These are phyloP conservation scores for Agrostemma githago DNA, from an alignment of 148 eudicot species.

Conservation along the genomic window DNA sequence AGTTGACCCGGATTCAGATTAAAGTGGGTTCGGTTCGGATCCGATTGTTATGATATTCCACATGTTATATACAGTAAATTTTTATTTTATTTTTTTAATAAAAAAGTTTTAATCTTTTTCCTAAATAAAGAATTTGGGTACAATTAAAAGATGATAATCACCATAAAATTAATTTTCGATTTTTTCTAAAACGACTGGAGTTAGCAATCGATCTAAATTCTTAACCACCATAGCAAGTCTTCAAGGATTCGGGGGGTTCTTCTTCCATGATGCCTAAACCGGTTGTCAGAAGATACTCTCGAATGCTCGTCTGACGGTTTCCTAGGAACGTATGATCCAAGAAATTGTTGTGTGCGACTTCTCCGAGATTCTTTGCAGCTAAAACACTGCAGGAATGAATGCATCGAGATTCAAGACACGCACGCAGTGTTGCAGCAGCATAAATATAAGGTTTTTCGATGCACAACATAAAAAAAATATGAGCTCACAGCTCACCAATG, in stretches of 20 bases:
- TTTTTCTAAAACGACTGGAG: too few relatives aligned
- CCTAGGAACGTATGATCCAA: slow-evolving; percentile 86
- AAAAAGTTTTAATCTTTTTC: too few relatives aligned
- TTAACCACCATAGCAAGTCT: slow-evolving; percentile 74
- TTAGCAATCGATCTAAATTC: too few relatives aligned
- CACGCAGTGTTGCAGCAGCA: not conserved
- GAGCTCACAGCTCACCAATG: slow-evolving; percentile 53
- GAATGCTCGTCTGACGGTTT: slow-evolving; percentile 82
- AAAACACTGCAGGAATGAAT: slow-evolving; percentile 52
- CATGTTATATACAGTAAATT: too few relatives aligned
- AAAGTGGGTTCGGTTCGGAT: too few relatives aligned
- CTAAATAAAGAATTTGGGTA: too few relatives aligned
- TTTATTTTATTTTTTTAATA: too few relatives aligned
- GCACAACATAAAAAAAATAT: not conserved
- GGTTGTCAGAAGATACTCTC: slow-evolving; percentile 58
- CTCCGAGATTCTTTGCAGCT: slow-evolving; percentile 85
- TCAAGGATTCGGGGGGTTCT: slow-evolving; percentile 79
- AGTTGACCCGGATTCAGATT: too few relatives aligned
- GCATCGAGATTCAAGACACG: not conserved
- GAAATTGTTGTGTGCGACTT: slow-evolving; percentile 61
- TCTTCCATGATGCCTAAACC: slow-evolving; percentile 98
- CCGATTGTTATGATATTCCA: too few relatives aligned
- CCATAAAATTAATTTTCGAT: too few relatives aligned
- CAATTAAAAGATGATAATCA: too few relatives aligned
- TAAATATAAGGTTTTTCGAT: not conserved